Evolutionary conservation across 2,329 filamentous ascomycete genomes (phyloP).

Genomic region (Pseudogymnoascus sp.): DNA sequence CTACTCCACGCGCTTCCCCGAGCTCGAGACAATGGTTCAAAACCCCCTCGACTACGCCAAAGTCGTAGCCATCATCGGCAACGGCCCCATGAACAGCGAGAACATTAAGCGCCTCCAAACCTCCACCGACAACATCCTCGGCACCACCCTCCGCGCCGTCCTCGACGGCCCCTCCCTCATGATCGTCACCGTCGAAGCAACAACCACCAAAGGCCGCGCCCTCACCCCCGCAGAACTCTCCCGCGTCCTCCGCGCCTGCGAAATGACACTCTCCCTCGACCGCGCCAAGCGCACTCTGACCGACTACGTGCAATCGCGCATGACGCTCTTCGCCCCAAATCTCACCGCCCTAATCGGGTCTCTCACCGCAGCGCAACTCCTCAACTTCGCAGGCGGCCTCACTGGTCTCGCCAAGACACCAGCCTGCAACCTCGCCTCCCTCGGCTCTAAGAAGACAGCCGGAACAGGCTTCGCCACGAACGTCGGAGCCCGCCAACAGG

Average conservation of each 20-base stretch:
- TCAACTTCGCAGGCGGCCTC: conserved; percentile 86
- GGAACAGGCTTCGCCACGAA: conserved; percentile 83
- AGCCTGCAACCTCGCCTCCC: conserved; percentile 82
- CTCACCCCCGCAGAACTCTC: conserved; percentile 69
- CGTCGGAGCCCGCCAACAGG: conserved; percentile 81
- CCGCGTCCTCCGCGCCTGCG: conserved; percentile 67
- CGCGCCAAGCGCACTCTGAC: conserved; percentile 79
- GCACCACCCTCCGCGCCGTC: conserved; percentile 66
- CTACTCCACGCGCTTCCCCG: conserved; percentile 88
- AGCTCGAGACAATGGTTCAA: conserved; percentile 81
- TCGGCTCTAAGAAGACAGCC: conserved; percentile 81
- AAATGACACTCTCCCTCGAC: conserved; percentile 82
- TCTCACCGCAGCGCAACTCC: conserved; percentile 87
- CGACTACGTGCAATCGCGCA: conserved; percentile 92
- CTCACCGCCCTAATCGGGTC: conserved; percentile 85
- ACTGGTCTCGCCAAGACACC: conserved; percentile 86
- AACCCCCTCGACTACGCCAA: conserved; percentile 94
- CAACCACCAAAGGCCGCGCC: conserved; percentile 73
- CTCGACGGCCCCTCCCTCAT: conserved; percentile 86
- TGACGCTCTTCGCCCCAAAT: conserved; percentile 94
- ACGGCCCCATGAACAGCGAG: conserved; percentile 74
- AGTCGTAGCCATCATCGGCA: conserved; percentile 85
- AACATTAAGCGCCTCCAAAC: conserved; percentile 74
- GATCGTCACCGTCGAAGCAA: conserved; percentile 92
- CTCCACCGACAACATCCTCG: conserved; percentile 70